Evolutionary conservation across 164 flowering plant species (phyloP), one percentile per base, ranked within the genome.

Genomic region (Macadamia integrifolia): DNA sequence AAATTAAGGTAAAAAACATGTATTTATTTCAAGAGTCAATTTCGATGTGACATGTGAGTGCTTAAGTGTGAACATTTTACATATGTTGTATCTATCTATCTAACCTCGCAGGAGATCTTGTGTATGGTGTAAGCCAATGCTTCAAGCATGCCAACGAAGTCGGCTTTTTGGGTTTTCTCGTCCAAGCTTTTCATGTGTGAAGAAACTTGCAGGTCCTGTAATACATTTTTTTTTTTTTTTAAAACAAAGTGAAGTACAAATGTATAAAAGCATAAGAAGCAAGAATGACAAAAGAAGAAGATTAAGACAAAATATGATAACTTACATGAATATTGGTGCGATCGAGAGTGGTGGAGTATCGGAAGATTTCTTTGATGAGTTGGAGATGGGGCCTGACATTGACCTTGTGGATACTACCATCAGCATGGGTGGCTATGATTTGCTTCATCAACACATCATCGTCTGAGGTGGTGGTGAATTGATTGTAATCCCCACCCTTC

Each of bases 401-500:
- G 43, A 86, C 68, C 3, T 83, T 81, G 3, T 84, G 82, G n/a
- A 23, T 23, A 23, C 87, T 86, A 68, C 84, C 94, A 0, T 92
- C 89, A 14, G 84, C 76, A 72, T 88, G 92, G 55, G 84, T 86
- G 48, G 71, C 78, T 60, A 58, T 71, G 49, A 90, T 80, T 65
- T 86, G 89, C 71, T 80, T 89, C 81, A 77, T 71, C 77, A 87
- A 81, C 13, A 74, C 84, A 67, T 43, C 71, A 68, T 87, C 96
- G 49, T 88, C 96, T 0, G 97, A 86, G 6, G 91, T 49, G 0
- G 90, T 65, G 71, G 23, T 23, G 23, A 91, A 86, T 76, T 68
- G 29, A 44, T 71, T 67, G 55, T 68, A 77, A 2, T 77, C 73
- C 13, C 65, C 46, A 70, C 62, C 68, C 61, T 64, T 56, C 68